A percentile compares a stretch with the other conserved stretches of the same genome.
Evolutionary conservation across 805 yeast genomes (phyloP).

Genomic region (Yamadazyma ubonensis): DNA sequence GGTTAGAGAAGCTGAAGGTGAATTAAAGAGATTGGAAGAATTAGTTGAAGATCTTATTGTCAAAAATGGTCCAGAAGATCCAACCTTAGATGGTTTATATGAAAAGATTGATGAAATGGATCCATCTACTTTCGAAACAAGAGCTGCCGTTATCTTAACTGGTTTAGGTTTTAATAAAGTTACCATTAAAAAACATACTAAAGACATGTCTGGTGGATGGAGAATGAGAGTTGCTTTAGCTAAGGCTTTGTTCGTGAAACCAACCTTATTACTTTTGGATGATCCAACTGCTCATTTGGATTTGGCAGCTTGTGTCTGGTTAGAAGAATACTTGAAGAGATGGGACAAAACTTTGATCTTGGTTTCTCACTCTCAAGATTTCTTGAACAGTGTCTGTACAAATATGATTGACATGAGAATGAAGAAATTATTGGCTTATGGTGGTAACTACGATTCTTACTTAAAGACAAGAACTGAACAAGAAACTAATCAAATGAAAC

Average conservation of each 20-base stretch:
- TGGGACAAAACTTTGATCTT: conserved; percentile 91
- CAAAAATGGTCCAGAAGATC: conserved; percentile 92
- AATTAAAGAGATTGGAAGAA: conserved; percentile 87
- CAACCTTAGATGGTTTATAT: conserved; percentile 79
- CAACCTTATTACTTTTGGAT: conserved; percentile 89
- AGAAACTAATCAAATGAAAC: conserved; percentile 98
- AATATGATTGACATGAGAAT: conserved; percentile 97
- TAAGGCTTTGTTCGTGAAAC: conserved; percentile 96
- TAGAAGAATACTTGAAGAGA: conserved; percentile 94
- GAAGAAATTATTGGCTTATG: conserved; percentile 71
- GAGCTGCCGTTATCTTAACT: conserved; percentile 92
- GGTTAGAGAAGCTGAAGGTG: conserved; percentile 92
- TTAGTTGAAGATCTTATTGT: conserved; percentile 86
- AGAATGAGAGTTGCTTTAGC: conserved; percentile 99
- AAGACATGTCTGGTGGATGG: conserved; percentile 99
- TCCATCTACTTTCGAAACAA: conserved; percentile 90
- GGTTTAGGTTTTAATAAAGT: conserved; percentile 94
- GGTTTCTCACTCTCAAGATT: conserved; percentile 98
- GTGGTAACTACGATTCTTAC: conserved; percentile 99
- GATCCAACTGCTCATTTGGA: conserved; percentile 99
- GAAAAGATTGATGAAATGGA: conserved; percentile 97
- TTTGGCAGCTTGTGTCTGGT: conserved; percentile 99
- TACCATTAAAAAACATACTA: conserved; percentile 90
- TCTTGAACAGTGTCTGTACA: conserved; percentile 97
- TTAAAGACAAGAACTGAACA: conserved; percentile 89